Evolutionary conservation across 2,329 filamentous ascomycete species (phyloP).

Genomic region (Neocucurbitaria cava): DNA sequence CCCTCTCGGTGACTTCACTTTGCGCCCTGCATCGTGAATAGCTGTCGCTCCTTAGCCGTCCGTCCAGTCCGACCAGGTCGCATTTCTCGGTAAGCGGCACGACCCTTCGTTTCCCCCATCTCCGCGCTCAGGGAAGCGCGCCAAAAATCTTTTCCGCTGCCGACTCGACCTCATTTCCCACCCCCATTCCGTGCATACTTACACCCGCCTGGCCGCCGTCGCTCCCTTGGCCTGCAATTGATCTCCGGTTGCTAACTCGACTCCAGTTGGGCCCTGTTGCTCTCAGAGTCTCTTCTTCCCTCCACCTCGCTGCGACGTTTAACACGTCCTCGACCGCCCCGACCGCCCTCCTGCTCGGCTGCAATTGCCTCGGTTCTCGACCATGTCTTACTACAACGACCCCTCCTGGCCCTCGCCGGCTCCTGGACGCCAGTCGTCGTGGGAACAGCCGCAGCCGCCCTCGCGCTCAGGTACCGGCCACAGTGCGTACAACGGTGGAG

Average conservation of each 20-base stretch:
- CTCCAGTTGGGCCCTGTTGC: conserved; percentile 25
- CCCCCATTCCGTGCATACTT: conserved; percentile 30
- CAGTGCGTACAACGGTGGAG: conserved; percentile 17
- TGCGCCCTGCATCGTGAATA: conserved; percentile 34
- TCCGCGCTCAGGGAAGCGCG: conserved; percentile 34
- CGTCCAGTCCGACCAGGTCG: conserved; percentile 8
- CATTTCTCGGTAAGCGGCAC: conserved; percentile 45
- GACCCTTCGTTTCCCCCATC: conserved; percentile 21
- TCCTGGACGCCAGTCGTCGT: conserved; percentile 69
- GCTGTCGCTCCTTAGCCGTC: conserved; percentile 43
- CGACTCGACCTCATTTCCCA: conserved; percentile 37
- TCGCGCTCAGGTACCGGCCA: conserved; percentile 70
- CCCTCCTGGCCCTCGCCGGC: conserved; percentile 67
- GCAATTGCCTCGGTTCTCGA: conserved; percentile 12
- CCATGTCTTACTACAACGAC: conserved; percentile 75
- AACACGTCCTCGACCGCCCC: conserved; percentile 3
- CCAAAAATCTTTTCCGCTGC: conserved; percentile 46
- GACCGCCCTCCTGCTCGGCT: conserved; percentile 8
- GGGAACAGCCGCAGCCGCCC: conserved; percentile 76
- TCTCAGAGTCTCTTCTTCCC: conserved; percentile 11
- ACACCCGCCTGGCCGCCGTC: conserved; percentile 19
- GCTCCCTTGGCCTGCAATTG: conserved; percentile 28
- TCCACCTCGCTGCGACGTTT: conserved; percentile 20
- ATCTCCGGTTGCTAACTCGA: conserved; percentile 16
- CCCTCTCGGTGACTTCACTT: conserved; percentile 34